A percentile compares a stretch with the other conserved stretches of the same genome.
phyloP scores from a whole-genome alignment of 164 flowering plant species.

The Paratinospora sagittata region DNA sequence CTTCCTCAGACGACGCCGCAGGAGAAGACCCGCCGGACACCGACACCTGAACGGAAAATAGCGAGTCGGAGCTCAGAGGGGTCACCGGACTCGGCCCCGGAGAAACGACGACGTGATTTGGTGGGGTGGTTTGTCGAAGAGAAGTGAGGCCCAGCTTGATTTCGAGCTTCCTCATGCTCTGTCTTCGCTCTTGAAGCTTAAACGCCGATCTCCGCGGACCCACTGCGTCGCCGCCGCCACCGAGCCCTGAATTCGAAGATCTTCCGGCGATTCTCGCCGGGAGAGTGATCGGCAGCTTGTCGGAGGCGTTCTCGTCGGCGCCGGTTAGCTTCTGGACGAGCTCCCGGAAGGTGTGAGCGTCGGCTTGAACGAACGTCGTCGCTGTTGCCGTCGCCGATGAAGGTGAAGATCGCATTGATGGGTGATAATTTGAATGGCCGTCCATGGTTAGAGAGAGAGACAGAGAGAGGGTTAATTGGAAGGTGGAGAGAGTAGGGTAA shows the following conservation, averaged over 20 bases:
- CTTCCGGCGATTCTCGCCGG: slow-evolving; percentile 22
- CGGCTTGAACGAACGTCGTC: slow-evolving; percentile 54
- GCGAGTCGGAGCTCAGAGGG: slow-evolving; percentile 29
- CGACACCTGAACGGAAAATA: slow-evolving; percentile 17
- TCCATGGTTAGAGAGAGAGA: too few relatives aligned
- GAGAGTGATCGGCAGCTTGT: slow-evolving; percentile 27
- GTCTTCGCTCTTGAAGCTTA: slow-evolving; percentile 52
- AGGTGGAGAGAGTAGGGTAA: too few relatives aligned
- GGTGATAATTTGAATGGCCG: neutral
- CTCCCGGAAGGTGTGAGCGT: slow-evolving; percentile 35
- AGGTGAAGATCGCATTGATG: neutral
- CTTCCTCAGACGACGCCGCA: slow-evolving; percentile 34
- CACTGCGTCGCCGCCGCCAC: slow-evolving; percentile 15
- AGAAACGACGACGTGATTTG: slow-evolving; percentile 14
- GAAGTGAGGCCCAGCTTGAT: slow-evolving; percentile 40
- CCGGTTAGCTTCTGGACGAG: slow-evolving; percentile 56
- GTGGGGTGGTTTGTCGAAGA: slow-evolving; percentile 14
- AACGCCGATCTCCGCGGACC: slow-evolving; percentile 40
- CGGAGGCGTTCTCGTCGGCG: slow-evolving; percentile 17
- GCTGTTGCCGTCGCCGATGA: slow-evolving; percentile 13
- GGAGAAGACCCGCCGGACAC: slow-evolving; percentile 27
- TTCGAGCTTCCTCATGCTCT: slow-evolving; percentile 40
- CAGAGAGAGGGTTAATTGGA: too few relatives aligned
- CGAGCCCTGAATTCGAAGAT: slow-evolving; percentile 8
- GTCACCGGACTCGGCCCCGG: slow-evolving; percentile 42